Conservation (phyloP, 2,329 filamentous ascomycete species). For the Penicillium italicum region DNA sequence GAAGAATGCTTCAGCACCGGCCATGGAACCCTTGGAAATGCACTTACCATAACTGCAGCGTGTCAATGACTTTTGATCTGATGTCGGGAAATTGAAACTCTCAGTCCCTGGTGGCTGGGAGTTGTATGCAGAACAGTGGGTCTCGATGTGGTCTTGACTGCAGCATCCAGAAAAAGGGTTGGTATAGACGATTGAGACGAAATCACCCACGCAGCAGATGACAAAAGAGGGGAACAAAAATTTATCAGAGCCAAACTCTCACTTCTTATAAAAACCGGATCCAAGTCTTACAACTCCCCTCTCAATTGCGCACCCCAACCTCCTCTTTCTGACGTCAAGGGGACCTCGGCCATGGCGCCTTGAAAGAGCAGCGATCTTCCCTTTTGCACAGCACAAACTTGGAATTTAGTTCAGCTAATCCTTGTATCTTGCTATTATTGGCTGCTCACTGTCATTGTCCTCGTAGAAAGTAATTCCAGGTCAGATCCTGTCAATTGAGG, state of each 20-base stretch:
- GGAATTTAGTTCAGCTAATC: neutral
- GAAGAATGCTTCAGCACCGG: neutral
- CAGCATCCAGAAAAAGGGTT: neutral
- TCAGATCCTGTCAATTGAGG: neutral
- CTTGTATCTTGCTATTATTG: neutral
- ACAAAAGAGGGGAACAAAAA: neutral
- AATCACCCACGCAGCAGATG: neutral
- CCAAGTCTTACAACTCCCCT: neutral
- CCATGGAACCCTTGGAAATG: neutral
- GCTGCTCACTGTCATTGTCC: neutral
- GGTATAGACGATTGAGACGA: neutral
- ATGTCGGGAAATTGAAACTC: neutral
- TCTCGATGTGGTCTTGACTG: neutral
- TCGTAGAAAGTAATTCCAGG: neutral
- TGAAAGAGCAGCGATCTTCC: slow-evolving; percentile 15
- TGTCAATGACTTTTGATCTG: neutral
- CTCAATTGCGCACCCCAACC: slow-evolving; percentile 9
- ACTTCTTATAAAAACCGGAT: neutral
- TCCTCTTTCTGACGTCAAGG: slow-evolving; percentile 20
- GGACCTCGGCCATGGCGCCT: slow-evolving; percentile 13
- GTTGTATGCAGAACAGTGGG: slow-evolving; percentile 6
- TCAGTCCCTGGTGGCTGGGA: neutral
- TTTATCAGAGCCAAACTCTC: neutral
- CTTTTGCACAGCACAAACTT: slow-evolving; percentile 9
- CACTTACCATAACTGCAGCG: slow-evolving; percentile 7